Percentiles rank a stretch among this genome's conserved stretches.
These are phyloP conservation scores for Mycena kentingensis DNA, from an alignment of 768 basidiomycete species.

Conservation along the genomic window DNA sequence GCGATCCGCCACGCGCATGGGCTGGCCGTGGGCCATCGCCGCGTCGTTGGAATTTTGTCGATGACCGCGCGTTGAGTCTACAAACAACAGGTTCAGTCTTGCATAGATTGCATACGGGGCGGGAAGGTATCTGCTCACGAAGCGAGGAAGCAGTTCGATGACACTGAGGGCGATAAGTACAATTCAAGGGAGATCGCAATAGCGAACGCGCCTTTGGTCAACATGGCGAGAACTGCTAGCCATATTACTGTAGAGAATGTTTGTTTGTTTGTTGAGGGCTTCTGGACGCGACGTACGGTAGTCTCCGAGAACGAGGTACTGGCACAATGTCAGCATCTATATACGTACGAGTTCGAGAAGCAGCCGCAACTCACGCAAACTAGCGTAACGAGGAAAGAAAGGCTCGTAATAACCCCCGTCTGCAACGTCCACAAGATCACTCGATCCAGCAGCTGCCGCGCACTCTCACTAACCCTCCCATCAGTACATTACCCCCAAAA, in stretches of 20 bases:
- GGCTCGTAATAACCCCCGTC: conserved; percentile 24
- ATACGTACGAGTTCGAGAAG: neutral
- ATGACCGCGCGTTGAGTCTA: conserved; percentile 21
- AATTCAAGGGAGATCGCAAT: neutral
- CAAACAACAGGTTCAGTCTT: neutral
- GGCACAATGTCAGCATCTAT: neutral
- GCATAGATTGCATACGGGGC: neutral
- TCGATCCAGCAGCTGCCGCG: conserved; percentile 17
- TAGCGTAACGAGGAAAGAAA: conserved; percentile 18
- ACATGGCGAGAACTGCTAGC: conserved; percentile 19
- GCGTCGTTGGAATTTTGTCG: conserved; percentile 3
- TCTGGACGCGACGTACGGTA: conserved; percentile 8
- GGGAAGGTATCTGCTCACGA: conserved; percentile 11
- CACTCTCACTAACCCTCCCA: conserved; percentile 13
- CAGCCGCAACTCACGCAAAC: conserved; percentile 12
- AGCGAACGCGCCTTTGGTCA: conserved; percentile 13
- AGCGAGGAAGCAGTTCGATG: conserved; percentile 22
- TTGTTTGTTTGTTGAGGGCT: neutral
- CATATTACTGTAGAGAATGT: conserved; percentile 14
- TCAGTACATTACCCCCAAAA: neutral
- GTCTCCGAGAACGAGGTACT: conserved; percentile 21
- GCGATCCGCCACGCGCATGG: too few relatives aligned
- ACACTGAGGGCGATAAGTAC: conserved; percentile 3
- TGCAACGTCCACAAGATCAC: conserved; percentile 24
- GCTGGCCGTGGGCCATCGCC: too few relatives aligned